Conservation (phyloP, 495 filamentous ascomycete species). For the Aspergillus saccharolyticus region DNA sequence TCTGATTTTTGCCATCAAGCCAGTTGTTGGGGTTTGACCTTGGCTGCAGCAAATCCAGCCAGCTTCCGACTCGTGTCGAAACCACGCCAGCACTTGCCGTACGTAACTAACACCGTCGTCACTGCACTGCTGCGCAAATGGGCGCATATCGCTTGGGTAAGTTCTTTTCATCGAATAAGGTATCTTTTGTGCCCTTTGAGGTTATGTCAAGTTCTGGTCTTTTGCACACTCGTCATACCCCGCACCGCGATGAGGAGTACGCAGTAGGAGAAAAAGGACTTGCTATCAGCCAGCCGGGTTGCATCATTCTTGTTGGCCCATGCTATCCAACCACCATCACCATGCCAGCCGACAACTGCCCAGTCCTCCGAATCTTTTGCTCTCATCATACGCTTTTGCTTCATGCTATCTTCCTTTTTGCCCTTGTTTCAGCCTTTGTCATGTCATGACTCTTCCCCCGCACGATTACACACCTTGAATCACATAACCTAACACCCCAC, state of each 20-base stretch:
- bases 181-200: neutral
- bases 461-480: neutral
- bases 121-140: neutral
- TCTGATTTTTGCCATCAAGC: neutral
- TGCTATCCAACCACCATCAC: neutral
- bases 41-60: neutral
- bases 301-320: neutral
- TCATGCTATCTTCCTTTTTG: no score
- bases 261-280: neutral
- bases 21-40: neutral
- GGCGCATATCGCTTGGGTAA: conserved; percentile 21
- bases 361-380: no score
- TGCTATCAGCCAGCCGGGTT: neutral
- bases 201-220: neutral
- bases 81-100: neutral
- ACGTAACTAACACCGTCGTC: neutral
- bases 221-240: no score
- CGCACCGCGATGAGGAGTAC: no score
- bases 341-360: no score
- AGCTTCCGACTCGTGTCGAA: neutral
- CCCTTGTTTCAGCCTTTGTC: no score
- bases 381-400: no score
- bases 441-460: no score
- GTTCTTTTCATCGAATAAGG: neutral
- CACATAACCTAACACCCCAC: neutral